These are phyloP conservation scores for Calonectria leucothoes DNA, from an alignment of 2,329 filamentous ascomycete species.

Conservation along the genomic window DNA sequence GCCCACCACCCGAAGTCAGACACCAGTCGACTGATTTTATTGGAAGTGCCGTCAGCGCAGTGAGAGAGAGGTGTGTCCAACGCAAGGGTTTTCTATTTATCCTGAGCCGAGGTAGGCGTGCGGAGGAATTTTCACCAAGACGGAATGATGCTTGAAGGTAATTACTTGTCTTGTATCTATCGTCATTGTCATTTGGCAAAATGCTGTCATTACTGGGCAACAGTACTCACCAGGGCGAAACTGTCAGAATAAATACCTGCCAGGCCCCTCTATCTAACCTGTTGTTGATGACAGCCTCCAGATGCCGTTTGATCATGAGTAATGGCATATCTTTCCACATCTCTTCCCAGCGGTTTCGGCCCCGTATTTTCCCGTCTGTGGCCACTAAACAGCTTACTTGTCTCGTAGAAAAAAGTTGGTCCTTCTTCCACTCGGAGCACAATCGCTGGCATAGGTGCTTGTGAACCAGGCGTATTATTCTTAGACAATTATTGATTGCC, in stretches of 20 bases:
- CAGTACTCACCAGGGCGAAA: no score
- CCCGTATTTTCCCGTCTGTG: neutral
- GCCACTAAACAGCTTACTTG: neutral
- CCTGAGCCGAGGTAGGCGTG: slow-evolving; percentile 19
- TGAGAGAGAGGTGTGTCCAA: neutral
- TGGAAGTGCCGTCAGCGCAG: slow-evolving; percentile 14
- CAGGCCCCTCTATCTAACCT: neutral
- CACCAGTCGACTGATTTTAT: slow-evolving; percentile 16
- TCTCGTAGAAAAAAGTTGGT: slow-evolving; percentile 46
- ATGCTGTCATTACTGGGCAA: neutral
- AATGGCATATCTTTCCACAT: no score
- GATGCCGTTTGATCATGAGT: neutral
- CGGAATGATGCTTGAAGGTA: neutral
- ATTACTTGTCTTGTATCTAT: neutral
- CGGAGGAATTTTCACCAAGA: neutral
- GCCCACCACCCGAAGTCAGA: slow-evolving; percentile 18
- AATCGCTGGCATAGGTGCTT: slow-evolving; percentile 58
- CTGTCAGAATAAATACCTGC: neutral
- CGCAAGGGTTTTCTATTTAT: slow-evolving; percentile 8
- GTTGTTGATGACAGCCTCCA: neutral
- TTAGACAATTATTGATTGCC: slow-evolving; percentile 34
- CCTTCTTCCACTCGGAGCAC: slow-evolving; percentile 62
- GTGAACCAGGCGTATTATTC: slow-evolving; percentile 52
- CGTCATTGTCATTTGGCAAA: neutral
- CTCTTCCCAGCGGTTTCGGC: no score